Evolutionary conservation across 1,139 yeast genomes (phyloP).

Genomic region (Nakaseomyces glabratus): DNA sequence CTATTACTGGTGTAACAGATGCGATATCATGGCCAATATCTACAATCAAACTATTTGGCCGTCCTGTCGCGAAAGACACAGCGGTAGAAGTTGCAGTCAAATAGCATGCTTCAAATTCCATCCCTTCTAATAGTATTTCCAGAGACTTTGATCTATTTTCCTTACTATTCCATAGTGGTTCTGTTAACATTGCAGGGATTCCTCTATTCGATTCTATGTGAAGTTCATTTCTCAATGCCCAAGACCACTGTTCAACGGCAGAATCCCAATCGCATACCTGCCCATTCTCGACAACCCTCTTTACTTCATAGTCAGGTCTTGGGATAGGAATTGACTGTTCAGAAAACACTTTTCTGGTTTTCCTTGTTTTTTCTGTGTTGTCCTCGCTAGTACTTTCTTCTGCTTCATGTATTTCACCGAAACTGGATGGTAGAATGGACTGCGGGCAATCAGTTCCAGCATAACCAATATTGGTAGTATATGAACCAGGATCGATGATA

Average conservation of each 20-base stretch:
- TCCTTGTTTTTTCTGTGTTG: constrained; percentile 30
- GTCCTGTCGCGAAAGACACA: constrained; percentile 85
- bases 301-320: constrained; percentile 42
- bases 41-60: constrained; percentile 87
- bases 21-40: constrained; percentile 83
- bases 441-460: constrained; percentile 94
- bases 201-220: constrained; percentile 28
- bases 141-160: constrained; percentile 62
- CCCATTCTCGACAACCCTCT: constrained; percentile 53
- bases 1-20: constrained; percentile 87
- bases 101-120: constrained; percentile 78
- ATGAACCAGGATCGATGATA: constrained; percentile 87
- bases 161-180: constrained; percentile 55
- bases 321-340: constrained; percentile 56
- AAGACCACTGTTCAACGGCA: constrained; percentile 56
- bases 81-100: constrained; percentile 82
- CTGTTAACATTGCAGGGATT: constrained; percentile 33
- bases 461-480: constrained; percentile 73
- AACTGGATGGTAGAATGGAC: constrained; percentile 60
- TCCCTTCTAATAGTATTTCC: constrained; percentile 65
- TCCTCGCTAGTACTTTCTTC: constrained; percentile 15
- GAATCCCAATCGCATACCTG: constrained; percentile 66
- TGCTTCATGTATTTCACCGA: constrained; percentile 27
- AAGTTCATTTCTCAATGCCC: constrained; percentile 37
- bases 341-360: constrained; percentile 31